Conservation (phyloP, 2,329 filamentous ascomycete genomes). For the Keithomyces neogunnii region DNA sequence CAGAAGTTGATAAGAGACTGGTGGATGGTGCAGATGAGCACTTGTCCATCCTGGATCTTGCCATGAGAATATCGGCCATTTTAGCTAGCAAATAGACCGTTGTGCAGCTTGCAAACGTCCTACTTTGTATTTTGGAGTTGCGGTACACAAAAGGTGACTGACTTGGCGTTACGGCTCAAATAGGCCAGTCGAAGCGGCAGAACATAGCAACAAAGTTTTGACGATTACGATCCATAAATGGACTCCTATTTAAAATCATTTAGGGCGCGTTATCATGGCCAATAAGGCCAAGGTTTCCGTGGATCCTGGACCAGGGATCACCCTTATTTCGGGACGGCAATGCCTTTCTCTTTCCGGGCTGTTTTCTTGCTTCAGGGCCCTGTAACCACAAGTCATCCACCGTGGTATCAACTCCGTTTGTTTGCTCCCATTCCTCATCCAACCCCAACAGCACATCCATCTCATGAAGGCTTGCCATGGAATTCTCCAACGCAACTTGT, state of each 20-base stretch:
- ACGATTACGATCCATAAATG: not conserved
- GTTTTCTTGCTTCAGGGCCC: not conserved
- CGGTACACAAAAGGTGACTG: not conserved
- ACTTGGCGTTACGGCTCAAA: not conserved
- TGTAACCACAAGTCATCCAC: slow-evolving; percentile 28
- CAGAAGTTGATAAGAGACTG: slow-evolving; percentile 86
- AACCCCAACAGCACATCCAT: slow-evolving; percentile 40
- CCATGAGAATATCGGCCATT: slow-evolving; percentile 71
- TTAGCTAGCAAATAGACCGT: slow-evolving; percentile 37
- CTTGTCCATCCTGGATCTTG: slow-evolving; percentile 77
- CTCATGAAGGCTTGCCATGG: slow-evolving; percentile 39
- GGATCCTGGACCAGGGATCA: slow-evolving; percentile 42
- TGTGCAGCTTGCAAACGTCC: not conserved
- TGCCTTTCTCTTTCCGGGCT: slow-evolving; percentile 13
- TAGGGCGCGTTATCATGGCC: slow-evolving; percentile 23
- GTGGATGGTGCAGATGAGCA: slow-evolving; percentile 96
- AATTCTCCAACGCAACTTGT: slow-evolving; percentile 44
- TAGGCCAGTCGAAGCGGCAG: not conserved
- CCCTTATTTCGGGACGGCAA: slow-evolving; percentile 4
- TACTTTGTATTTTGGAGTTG: not conserved
- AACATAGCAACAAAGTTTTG: not conserved
- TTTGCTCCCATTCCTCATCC: slow-evolving; percentile 14
- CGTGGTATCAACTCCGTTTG: slow-evolving; percentile 11
- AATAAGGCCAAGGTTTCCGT: slow-evolving; percentile 47
- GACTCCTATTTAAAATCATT: not conserved